A percentile compares a stretch with the other conserved stretches of the same genome.
Conservation (phyloP, 1,284 basidiomycete genomes). For the Boletus smithii region DNA sequence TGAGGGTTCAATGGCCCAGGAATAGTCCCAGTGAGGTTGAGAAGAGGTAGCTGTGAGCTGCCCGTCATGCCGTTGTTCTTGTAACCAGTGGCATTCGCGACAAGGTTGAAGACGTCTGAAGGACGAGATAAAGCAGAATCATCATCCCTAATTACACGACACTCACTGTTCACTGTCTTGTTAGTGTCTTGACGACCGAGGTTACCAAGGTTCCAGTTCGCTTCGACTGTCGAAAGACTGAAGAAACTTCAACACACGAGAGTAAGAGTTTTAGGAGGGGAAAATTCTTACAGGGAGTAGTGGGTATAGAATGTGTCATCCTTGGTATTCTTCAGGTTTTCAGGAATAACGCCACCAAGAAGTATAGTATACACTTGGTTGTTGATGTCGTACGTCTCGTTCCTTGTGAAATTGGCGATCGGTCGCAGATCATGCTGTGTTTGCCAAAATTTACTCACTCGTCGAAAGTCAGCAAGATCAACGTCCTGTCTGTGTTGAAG, state of each 20-base stretch:
- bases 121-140: not conserved
- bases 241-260: not conserved
- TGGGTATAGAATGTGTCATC: constrained; percentile 62
- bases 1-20: constrained; percentile 37
- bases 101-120: constrained; percentile 45
- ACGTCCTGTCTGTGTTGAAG: constrained; percentile 51
- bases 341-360: constrained; percentile 53
- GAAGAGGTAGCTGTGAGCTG: constrained; percentile 27
- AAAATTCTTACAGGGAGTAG: constrained; percentile 44
- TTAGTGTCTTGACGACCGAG: constrained; percentile 58
- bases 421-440: not conserved
- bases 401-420: constrained; percentile 36
- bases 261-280: not conserved
- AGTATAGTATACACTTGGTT: constrained; percentile 50
- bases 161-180: constrained; percentile 31
- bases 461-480: constrained; percentile 57
- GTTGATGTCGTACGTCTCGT: constrained; percentile 45
- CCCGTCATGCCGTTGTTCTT: constrained; percentile 28
- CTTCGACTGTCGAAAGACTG: constrained; percentile 54
- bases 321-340: constrained; percentile 40
- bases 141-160: not conserved
- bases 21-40: constrained; percentile 27
- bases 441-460: constrained; percentile 22
- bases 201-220: constrained; percentile 61
- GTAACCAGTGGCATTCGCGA: constrained; percentile 41